Evolutionary conservation across 169 alveolate genomes (phyloP), one percentile per base, ranked within the genome.

Genomic region (Ichthyophthirius multifiliis): DNA sequence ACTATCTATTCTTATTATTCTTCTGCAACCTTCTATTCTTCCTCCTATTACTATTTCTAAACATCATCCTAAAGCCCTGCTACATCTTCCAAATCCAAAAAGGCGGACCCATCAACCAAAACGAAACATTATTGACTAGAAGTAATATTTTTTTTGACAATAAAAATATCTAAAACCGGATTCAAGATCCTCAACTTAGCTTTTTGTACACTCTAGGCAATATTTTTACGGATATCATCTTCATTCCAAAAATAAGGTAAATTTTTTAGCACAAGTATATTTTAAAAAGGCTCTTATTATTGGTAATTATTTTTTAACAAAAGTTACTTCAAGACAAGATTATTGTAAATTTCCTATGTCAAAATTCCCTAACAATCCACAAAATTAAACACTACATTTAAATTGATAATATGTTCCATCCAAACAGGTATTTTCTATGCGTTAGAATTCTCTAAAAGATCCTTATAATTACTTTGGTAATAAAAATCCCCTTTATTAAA

Each of bases 1-100:
- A 67, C 80, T 27, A 71, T 89, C 15, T 64, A 39, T 55, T 39
- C 75, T 32, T 32, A 30, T 64, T 64, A 32, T 64, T 32, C 31
- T 15, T n/a, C 43, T 32, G 16, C 75, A 9, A 64, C 47, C 46
- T n/a, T 64, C 4, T 65, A 73, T 12, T 81, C 88, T 71, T 75
- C 80, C 30, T 90, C 83, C 44, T 71, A 43, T 30, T 85, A 90
- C 31, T 74, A 82, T 65, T 65, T 71, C 67, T 75, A 65, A 37
- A 46, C 80, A 3, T 27, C 46, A 35, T 75, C 12, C 0, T 47
- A 78, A 23, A 74, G 76, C n/a, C n/a, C n/a, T n/a, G 44, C 65
- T 13, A 37, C 92, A 20, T 73, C 47, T 47, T 76, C 84, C 10
- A 75, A 75, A 31, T 46, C 74, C 16, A 85, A 55, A 23, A 34